Evolutionary conservation across 2,329 filamentous ascomycete species (phyloP).

Genomic region (Xylaria sp.): DNA sequence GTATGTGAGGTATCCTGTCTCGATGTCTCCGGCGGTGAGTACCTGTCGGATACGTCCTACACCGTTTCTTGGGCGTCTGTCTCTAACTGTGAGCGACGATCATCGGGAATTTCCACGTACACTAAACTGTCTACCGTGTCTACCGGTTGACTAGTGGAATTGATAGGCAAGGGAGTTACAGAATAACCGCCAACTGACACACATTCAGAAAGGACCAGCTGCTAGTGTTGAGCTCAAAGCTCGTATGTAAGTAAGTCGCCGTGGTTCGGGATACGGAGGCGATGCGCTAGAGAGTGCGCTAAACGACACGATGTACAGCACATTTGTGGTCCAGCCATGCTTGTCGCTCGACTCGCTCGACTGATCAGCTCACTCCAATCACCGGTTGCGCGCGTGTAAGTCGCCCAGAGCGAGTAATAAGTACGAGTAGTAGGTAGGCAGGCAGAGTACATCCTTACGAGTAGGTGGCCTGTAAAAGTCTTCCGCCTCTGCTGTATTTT

Average conservation of each 20-base stretch:
- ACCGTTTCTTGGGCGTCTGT: too few species aligned
- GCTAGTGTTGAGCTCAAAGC: not conserved
- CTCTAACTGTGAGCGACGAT: not conserved
- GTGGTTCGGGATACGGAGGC: not conserved
- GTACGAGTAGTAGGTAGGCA: too few species aligned
- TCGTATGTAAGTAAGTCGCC: not conserved
- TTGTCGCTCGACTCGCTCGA: too few species aligned
- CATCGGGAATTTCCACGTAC: not conserved
- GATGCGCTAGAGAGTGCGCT: too few species aligned
- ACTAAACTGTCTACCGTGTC: too few species aligned
- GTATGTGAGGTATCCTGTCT: too few species aligned
- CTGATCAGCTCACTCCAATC: not conserved
- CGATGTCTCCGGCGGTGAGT: too few species aligned
- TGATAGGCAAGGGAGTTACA: not conserved
- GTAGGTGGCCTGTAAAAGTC: too few species aligned
- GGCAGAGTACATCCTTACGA: too few species aligned
- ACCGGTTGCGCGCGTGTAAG: not conserved
- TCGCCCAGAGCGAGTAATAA: too few species aligned
- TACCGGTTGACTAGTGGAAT: not conserved
- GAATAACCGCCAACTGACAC: not conserved
- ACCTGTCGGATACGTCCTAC: too few species aligned
- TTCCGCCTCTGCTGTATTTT: too few species aligned
- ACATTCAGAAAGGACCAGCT: not conserved
- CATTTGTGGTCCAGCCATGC: not conserved
- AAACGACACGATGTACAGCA: not conserved